Base-by-base conservation (phyloP, 352 stramenopile genomes). In the Phytophthora sojae region DNA sequence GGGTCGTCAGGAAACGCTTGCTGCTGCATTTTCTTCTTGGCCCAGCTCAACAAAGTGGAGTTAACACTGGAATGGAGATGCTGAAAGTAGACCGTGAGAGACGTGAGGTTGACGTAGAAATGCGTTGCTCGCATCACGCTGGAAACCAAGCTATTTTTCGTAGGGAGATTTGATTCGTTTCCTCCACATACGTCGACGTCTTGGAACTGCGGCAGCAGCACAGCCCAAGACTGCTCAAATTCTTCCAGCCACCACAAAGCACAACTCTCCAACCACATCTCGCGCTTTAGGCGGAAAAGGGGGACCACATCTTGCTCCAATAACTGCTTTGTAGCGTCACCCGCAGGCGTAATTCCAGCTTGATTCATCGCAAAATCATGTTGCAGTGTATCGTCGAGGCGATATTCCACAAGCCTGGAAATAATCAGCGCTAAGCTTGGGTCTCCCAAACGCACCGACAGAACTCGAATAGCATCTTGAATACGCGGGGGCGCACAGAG, bases 401-500 rank as follows among this genome's bases (percentile, higher is more conserved):
- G 75, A 65, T 91, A 93, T 71, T 98, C 94, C 12, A 98, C 82
- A 17, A 99, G 79, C 14, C 95, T 82, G 23, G 91, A 80, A 42
- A 98, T 82, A 17, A 98, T 72, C 32, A 99, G 88, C 29, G 96
- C 95, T 30, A 98, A 77, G 60, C 92, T 92, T 26, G 83, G 69
- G 74, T 99, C 96, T 64, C 89, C 57, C 57, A 98, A 81, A 47
- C 97, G 93, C 25, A 90, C 82, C 3, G 86, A 81, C 47, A 98
- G 90, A 29, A 98, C 84, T 47, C 97, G 92, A 59, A 98, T 69
- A 3, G 96, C 90, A 57, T 97, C 94, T 81, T 98, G 95, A 26
- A 98, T 79, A 14, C 95, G 91, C 19, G 95, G 95, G 3, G 96
- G 96, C 52, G 98, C 84, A 51, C 93, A 90, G 21, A 99, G 69